Percentiles rank a stretch among this genome's conserved stretches.
Conservation (phyloP, 805 yeast genomes). For the Barnettozyma vustinii region DNA sequence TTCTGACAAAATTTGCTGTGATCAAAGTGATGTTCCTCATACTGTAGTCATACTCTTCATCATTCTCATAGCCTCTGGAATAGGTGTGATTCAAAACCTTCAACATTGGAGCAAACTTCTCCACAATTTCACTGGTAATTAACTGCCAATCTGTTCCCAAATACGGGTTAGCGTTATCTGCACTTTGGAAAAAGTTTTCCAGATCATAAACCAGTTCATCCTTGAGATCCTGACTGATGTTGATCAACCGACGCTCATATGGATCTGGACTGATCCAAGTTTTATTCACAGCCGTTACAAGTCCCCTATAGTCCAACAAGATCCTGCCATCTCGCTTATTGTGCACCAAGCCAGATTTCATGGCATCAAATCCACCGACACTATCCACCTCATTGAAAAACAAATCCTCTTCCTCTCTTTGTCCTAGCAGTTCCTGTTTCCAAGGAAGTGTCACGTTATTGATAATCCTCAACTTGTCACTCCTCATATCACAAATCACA, state of each 20-base stretch:
- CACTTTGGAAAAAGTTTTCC: slow-evolving; percentile 24
- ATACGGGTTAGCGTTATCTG: slow-evolving; percentile 33
- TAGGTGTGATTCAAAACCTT: slow-evolving; percentile 36
- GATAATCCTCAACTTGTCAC: slow-evolving; percentile 40
- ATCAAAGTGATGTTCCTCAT: slow-evolving; percentile 33
- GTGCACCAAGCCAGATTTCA: slow-evolving; percentile 40
- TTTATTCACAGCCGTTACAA: slow-evolving; percentile 48
- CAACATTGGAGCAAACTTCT: slow-evolving; percentile 49
- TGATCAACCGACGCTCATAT: slow-evolving; percentile 34
- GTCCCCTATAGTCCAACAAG: slow-evolving; percentile 44
- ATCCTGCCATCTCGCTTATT: slow-evolving; percentile 46
- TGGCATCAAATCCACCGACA: slow-evolving; percentile 39
- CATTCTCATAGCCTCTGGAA: slow-evolving; percentile 1
- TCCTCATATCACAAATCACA: slow-evolving; percentile 52
- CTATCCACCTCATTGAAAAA: slow-evolving; percentile 19
- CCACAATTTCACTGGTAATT: slow-evolving; percentile 41
- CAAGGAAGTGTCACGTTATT: slow-evolving; percentile 38
- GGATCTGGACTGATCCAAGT: slow-evolving; percentile 47
- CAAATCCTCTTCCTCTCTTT: slow-evolving; percentile 12
- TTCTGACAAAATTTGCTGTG: slow-evolving; percentile 40
- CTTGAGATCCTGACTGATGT: slow-evolving; percentile 31
- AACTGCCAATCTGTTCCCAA: slow-evolving; percentile 50
- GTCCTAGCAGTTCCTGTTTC: slow-evolving; percentile 20
- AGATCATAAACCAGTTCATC: slow-evolving; percentile 32
- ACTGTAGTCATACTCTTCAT: slow-evolving; percentile 16